A percentile compares a stretch with the other conserved stretches of the same genome.
Evolutionary conservation across 2,329 filamentous ascomycete genomes (phyloP).

Genomic region (Colletotrichum simmondsii): DNA sequence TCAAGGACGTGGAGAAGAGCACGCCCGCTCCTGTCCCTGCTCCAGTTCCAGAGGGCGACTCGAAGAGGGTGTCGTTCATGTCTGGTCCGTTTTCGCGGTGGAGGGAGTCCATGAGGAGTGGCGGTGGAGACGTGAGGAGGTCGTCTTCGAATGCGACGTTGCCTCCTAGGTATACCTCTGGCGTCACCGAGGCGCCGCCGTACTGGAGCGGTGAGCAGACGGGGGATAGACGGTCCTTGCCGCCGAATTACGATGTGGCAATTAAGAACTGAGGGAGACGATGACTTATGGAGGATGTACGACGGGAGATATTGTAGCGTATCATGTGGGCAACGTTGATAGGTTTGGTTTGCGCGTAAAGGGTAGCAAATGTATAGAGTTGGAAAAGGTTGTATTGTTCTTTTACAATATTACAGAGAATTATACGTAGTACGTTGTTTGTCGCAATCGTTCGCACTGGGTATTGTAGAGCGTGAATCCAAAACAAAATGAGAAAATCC

Average conservation of each 20-base stretch:
- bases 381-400: background rate
- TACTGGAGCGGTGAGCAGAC: background rate
- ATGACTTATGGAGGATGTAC: too few species aligned
- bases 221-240: slow-evolving; percentile 1
- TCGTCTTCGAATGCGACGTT: slow-evolving; percentile 2
- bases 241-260: slow-evolving; percentile 15
- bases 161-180: slow-evolving; percentile 17
- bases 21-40: background rate
- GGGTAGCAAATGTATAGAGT: background rate
- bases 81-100: slow-evolving; percentile 2
- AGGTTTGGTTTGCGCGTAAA: background rate
- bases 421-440: background rate
- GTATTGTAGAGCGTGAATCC: background rate
- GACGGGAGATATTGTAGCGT: background rate
- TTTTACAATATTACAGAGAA: background rate
- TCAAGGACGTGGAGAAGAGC: background rate
- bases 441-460: background rate
- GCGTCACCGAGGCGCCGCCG: background rate
- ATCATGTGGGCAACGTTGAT: too few species aligned
- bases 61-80: slow-evolving; percentile 15
- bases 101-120: slow-evolving; percentile 1
- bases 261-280: slow-evolving; percentile 1
- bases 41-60: background rate
- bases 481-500: background rate
- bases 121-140: background rate